Base-by-base conservation (phyloP, 139 green algal genomes). In the Chlorella sp. region DNA sequence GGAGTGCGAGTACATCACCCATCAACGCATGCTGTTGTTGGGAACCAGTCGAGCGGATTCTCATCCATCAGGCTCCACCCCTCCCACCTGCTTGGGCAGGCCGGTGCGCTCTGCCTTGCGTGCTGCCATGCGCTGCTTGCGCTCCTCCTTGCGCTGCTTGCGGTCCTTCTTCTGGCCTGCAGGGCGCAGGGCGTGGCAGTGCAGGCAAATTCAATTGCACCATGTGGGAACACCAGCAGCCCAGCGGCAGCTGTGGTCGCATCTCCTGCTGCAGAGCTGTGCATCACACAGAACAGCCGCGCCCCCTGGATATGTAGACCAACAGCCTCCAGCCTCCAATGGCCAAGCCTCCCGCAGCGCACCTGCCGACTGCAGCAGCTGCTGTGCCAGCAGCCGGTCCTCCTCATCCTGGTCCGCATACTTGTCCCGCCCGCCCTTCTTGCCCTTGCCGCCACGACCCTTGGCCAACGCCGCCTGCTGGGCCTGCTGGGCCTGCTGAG, bases 401-500 rank as follows among this genome's bases (percentile, higher is more conserved):
- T 99, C 96, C 76, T 98, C 94, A 80, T 99, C 97, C 91, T 99
- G 97, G 57, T 98, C 95, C 0, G 86, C 94, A 75, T 99, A 99
- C 84, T 95, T 97, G 36, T 92, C 91, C 88, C 94, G 91, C 67
- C 88, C 90, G 9, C 80, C 82, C 81, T 94, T 93, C 85, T 97
- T 98, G 39, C 72, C 82, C 81, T 98, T 98, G 21, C 82, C 87
- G 30, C 64, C 62, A 23, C 65, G 65, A 47, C 36, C 57, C 84
- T 62, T 80, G 28, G 41, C 51, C 16, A 55, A 39, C n/a, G 51
- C 62, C 18, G 84, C 60, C 79, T 65, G 70, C 83, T 80, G 69
- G 38, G 84, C 72, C 74, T 51, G 69, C 64, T 88, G 75, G 21
- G 74, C 32, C 65, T 34, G 79, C 51, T n/a, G n/a, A n/a, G n/a